Evolutionary conservation across 495 filamentous ascomycete species (phyloP).

Genomic region (Letharia columbiana): DNA sequence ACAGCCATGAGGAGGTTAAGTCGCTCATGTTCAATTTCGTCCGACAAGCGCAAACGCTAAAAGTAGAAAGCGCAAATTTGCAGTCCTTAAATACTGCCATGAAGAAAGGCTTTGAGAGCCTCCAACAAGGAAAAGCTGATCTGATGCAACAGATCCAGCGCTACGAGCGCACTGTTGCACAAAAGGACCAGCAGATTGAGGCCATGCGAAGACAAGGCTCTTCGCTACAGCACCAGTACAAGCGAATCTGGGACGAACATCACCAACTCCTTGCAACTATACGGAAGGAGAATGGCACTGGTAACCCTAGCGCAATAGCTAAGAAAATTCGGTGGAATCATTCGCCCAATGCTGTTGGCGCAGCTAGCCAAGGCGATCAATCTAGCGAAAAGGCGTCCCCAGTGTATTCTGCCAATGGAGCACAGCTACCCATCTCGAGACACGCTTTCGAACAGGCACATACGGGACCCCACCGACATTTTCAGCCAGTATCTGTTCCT

Average conservation of each 20-base stretch:
- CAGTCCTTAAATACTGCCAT: not conserved
- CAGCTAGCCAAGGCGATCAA: not conserved
- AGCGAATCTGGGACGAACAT: not conserved
- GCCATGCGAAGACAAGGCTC: not conserved
- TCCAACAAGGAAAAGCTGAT: not conserved
- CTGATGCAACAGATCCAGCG: not conserved
- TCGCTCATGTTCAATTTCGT: not conserved
- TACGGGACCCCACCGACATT: not conserved
- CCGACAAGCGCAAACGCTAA: not conserved
- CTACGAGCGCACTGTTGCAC: not conserved
- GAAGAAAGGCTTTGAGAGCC: not conserved
- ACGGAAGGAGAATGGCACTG: not conserved
- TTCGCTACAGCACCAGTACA: not conserved
- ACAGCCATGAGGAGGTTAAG: slow-evolving; percentile 4
- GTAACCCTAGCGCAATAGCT: not conserved
- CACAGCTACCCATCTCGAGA: not conserved
- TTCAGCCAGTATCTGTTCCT: not conserved
- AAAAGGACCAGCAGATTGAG: not conserved
- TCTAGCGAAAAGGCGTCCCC: not conserved
- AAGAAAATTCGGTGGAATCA: not conserved
- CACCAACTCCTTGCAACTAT: not conserved
- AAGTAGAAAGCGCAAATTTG: not conserved
- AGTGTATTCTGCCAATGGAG: not conserved
- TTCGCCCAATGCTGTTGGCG: not conserved
- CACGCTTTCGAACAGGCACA: not conserved